Percentiles rank a stretch among this genome's conserved stretches.
These are phyloP conservation scores for Cicer yamashitae DNA, from an alignment of 306 rosid genomes.

Conservation along the genomic window DNA sequence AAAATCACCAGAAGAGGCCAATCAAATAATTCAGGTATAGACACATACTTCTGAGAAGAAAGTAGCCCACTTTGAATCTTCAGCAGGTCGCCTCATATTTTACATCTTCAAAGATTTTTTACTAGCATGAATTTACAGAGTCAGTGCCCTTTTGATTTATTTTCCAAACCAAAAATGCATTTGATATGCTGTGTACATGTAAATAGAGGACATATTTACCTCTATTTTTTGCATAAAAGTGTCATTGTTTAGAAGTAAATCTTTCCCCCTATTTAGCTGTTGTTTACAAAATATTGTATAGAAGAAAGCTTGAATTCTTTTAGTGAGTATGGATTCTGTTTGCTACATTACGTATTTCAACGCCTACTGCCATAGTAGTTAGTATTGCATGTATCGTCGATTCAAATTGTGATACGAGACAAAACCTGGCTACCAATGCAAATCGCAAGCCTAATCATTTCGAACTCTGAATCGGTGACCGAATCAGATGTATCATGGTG, in stretches of 20 bases:
- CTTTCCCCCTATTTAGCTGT: not conserved
- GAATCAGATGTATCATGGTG: not conserved
- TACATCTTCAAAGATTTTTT: conserved; percentile 8
- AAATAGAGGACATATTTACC: not conserved
- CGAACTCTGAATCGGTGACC: not conserved
- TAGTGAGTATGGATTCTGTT: not conserved
- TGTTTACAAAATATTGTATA: not conserved
- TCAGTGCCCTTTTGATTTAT: not conserved
- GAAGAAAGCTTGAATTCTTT: not conserved
- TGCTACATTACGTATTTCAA: conserved; percentile 4
- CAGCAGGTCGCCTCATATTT: conserved; percentile 23
- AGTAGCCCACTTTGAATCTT: conserved; percentile 14
- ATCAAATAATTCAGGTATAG: conserved; percentile 88
- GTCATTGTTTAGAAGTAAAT: conserved; percentile 7
- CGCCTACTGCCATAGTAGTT: not conserved
- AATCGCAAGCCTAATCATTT: not conserved
- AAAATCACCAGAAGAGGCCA: conserved; percentile 88
- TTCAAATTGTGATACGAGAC: not conserved
- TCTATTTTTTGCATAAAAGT: not conserved
- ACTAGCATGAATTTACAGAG: not conserved
- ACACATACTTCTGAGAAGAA: conserved; percentile 11
- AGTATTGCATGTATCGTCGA: not conserved
- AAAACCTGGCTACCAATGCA: not conserved
- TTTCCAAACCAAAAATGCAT: not conserved
- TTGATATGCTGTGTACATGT: conserved; percentile 4